Evolutionary conservation across 805 yeast species (phyloP), one percentile per base, ranked within the genome.

Genomic region (Danielia oregonensis): DNA sequence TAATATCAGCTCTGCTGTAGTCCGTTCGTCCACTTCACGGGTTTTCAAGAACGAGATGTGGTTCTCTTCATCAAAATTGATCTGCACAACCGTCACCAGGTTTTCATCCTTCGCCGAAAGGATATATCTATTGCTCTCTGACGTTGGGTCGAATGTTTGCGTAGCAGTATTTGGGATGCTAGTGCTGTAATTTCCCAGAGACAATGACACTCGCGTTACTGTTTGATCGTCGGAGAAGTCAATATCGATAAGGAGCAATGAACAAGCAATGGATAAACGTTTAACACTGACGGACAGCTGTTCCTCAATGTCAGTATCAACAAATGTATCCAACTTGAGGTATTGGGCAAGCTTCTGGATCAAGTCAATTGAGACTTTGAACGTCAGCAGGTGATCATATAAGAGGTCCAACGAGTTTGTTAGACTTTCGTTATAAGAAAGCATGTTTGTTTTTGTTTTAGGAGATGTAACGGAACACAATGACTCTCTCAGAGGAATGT

Each of bases 181-280:
- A 9, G 27, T 17, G 3, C 22, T 14, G 18, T 55, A 63, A 29
- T 50, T 57, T 1, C 63, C 70, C 55, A 61, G 60, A 0, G 72
- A 65, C 26, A 66, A 49, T 5, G 61, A 49, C 10, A 65, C 60
- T 17, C 57, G 40, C 7, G 56, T 39, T 6, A 63, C 55, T 4
- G 32, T 42, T 6, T 26, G 41, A 32, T 54, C 58, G 23, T 47
- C 57, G 2, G 46, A 32, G 33, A 62, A 63, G 35, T 67, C 73
- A 18, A 67, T 54, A 36, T 67, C 73, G 14, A 67, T 50, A 21
- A 67, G 53, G 6, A 65, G 59, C 13, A 58, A 50, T 2, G 67
- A 54, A 7, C 72, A 72, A 1, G 72, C 73, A 24, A 67, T 67
- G 10, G 70, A 57, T 31, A 67, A 50, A 33, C 71, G 48, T 22